Conservation (phyloP, 1,284 basidiomycete species). For the Leucoagaricus sp. region DNA sequence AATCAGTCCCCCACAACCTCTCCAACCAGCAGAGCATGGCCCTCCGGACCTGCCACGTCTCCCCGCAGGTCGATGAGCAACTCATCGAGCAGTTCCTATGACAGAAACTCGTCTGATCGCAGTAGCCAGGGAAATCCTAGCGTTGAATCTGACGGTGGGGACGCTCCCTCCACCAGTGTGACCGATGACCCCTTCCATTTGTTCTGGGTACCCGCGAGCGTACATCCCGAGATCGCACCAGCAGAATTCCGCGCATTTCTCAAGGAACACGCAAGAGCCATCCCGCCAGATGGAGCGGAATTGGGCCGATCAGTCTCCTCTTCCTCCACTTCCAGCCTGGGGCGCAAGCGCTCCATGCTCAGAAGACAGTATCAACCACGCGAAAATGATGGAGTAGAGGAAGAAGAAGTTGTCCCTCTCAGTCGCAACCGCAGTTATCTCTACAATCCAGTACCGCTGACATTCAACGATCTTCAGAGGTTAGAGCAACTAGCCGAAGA, state of each 20-base stretch:
- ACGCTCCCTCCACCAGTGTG: conserved; percentile 29
- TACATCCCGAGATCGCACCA: conserved; percentile 97
- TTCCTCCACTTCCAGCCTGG: conserved; percentile 48
- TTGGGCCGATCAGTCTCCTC: conserved; percentile 38
- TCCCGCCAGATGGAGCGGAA: conserved; percentile 46
- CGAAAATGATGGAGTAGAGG: conserved; percentile 74
- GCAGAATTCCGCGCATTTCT: conserved; percentile 94
- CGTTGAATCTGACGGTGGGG: conserved; percentile 29
- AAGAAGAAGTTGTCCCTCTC: conserved; percentile 67
- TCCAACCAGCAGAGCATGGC: conserved; percentile 55
- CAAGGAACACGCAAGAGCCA: conserved; percentile 83
- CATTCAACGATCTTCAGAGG: conserved; percentile 90
- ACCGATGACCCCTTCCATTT: conserved; percentile 80
- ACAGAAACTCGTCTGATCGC: conserved; percentile 22
- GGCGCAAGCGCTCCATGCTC: conserved; percentile 86
- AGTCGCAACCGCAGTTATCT: conserved; percentile 67
- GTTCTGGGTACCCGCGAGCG: conserved; percentile 96
- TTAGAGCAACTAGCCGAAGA: conserved; percentile 92
- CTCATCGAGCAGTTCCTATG: conserved; percentile 24
- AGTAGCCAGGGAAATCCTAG: conserved; percentile 24
- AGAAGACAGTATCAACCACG: conserved; percentile 84
- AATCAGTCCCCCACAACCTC: conserved; percentile 55
- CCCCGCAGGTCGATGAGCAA: conserved; percentile 35
- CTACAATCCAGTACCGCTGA: conserved; percentile 71
- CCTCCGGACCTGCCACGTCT: conserved; percentile 33